Base-by-base conservation (phyloP, 2,329 filamentous ascomycete species). In the Elsinoe fawcettii region DNA sequence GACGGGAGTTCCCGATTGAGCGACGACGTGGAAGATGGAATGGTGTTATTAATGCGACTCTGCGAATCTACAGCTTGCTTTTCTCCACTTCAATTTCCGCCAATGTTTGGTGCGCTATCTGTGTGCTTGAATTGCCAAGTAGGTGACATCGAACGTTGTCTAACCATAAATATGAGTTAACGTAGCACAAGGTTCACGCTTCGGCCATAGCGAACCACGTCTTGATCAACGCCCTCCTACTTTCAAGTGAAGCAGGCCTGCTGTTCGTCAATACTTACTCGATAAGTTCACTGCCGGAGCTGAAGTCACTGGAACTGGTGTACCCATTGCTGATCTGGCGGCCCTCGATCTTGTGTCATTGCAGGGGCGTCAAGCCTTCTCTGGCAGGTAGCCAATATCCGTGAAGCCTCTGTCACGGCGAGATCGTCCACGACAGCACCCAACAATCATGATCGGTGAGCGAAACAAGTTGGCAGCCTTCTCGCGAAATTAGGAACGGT, bases 131-230 rank as follows among this genome's bases (percentile, higher is more conserved):
- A 30, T 30, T 30, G 9, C 27, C 27, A 30, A 30, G 5, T 30
- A 9, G 27, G 27, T 9, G 9, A 30, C 5, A 5, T 5, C 14
- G 34, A 3, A 14, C 34, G 34, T 37, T n/a, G 14, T n/a, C 14
- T 3, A 37, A 37, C 14, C 14, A 37, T n/a, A 37, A 37, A 3
- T 12, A 37, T 37, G 34, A 46, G 41, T n/a, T 46, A 25, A 46
- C 23, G 41, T 46, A 20, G 34, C 14, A 25, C 20, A 46, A 46
- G 18, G 41, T 46, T 46, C 8, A 27, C 41, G 32, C 32, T 39
- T 53, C 49, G 49, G 49, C 16, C 30, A 53, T 32, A 53, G 49
- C 49, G 49, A 53, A 53, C 49, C 49, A 53, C 14, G 39, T 18
- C 32, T 37, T 18, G 18, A 14, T 1, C 6, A 53, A 53, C 49